A percentile compares a stretch with the other conserved stretches of the same genome.
Conservation (phyloP, 768 basidiomycete genomes). For the Boletus speciosus region DNA sequence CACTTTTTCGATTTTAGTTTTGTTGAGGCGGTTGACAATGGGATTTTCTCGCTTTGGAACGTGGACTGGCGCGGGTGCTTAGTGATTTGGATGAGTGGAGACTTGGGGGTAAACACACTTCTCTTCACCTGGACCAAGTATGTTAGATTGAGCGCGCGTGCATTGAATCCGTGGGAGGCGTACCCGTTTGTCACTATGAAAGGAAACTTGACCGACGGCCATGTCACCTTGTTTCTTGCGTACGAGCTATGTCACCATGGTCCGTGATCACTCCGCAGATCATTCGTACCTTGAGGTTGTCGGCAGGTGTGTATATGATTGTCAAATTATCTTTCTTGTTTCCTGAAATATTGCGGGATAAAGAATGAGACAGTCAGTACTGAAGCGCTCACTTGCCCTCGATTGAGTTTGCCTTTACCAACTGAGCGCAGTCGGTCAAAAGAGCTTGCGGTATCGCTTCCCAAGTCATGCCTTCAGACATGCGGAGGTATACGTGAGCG, state of each 20-base stretch:
- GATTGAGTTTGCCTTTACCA: constrained; percentile 97
- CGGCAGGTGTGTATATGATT: constrained; percentile 90
- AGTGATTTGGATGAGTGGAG: not conserved
- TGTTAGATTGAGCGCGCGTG: not conserved
- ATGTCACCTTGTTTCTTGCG: constrained; percentile 93
- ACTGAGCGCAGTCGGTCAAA: constrained; percentile 83
- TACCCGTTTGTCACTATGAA: constrained; percentile 87
- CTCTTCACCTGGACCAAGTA: constrained; percentile 65
- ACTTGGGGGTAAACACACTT: constrained; percentile 38
- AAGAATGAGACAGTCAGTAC: not conserved
- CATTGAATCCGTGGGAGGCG: constrained; percentile 4
- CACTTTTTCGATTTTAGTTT: constrained; percentile 79
- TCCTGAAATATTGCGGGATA: constrained; percentile 43
- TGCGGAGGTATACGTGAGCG: constrained; percentile 94
- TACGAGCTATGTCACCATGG: not conserved
- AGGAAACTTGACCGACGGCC: constrained; percentile 95
- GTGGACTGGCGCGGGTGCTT: constrained; percentile 49
- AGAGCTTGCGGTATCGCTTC: constrained; percentile 80
- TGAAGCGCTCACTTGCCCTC: constrained; percentile 51
- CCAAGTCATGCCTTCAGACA: constrained; percentile 80
- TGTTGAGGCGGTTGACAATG: constrained; percentile 90
- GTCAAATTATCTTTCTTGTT: constrained; percentile 95
- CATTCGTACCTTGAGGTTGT: constrained; percentile 78
- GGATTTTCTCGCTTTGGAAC: constrained; percentile 78
- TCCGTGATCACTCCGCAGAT: not conserved